A percentile compares a stretch with the other conserved stretches of the same genome.
Conservation (phyloP, 2,329 filamentous ascomycete genomes). For the Alternaria postmessia region DNA sequence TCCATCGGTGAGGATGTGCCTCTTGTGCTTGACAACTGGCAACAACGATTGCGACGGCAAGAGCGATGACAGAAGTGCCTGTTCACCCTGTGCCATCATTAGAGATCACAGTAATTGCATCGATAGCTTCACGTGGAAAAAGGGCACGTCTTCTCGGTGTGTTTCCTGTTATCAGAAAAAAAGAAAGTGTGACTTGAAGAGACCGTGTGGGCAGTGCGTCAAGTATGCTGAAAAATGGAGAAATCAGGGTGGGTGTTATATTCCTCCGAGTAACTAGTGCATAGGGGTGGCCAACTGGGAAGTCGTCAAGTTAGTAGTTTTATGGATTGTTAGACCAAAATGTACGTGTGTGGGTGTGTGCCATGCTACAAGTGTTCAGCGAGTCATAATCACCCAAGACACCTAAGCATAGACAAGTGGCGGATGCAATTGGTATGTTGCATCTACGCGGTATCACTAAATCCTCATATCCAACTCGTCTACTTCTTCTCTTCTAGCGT, state of each 20-base stretch:
- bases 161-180: background rate
- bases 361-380: no score
- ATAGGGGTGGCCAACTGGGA: background rate
- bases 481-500: slow-evolving; percentile 43
- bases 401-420: background rate
- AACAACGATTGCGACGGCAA: background rate
- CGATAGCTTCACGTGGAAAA: background rate
- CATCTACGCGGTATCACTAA: background rate
- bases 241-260: background rate
- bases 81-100: background rate
- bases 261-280: background rate
- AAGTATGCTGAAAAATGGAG: background rate
- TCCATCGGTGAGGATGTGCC: background rate
- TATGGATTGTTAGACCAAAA: background rate
- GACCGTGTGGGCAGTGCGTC: background rate
- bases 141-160: background rate
- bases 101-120: background rate
- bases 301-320: background rate
- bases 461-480: background rate
- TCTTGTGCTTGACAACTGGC: background rate
- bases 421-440: background rate
- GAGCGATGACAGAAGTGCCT: background rate
- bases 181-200: background rate
- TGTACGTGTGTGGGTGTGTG: background rate
- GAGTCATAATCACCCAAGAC: no score